Evolutionary conservation across 257 asterid species (phyloP).

Genomic region (Apocynum venetum): DNA sequence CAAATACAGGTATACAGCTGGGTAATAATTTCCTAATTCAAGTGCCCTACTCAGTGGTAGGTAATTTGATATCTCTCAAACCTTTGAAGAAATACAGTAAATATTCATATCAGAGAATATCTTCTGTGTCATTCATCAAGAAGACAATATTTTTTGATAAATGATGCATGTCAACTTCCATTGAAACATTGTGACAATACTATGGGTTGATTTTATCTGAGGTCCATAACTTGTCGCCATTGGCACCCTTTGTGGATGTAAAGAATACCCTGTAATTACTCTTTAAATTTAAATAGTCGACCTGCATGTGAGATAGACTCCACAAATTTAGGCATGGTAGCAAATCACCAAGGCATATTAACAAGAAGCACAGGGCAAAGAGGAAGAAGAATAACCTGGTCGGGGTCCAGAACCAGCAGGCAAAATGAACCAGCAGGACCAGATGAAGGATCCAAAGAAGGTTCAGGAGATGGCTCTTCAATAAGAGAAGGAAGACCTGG

Average conservation of each 20-base stretch:
- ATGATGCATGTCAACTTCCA: not conserved
- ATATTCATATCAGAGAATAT: not conserved
- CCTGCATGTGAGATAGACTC: slow-evolving; percentile 39
- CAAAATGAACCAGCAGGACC: slow-evolving; percentile 74
- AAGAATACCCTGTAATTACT: slow-evolving; percentile 63
- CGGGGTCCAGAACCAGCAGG: slow-evolving; percentile 73
- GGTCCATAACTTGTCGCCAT: slow-evolving; percentile 57
- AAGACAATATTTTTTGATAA: not conserved
- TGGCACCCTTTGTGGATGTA: slow-evolving; percentile 29
- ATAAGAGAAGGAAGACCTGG: slow-evolving; percentile 52
- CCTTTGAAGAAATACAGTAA: not conserved
- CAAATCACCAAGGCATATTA: slow-evolving; percentile 1
- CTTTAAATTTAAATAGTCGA: slow-evolving; percentile 81
- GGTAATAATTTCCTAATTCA: not conserved
- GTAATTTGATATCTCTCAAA: not conserved
- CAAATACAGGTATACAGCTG: not conserved
- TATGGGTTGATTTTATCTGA: slow-evolving; percentile 55
- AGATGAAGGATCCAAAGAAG: slow-evolving; percentile 51
- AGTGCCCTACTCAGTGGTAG: not conserved
- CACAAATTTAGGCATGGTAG: not conserved
- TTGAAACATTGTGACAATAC: slow-evolving; percentile 11
- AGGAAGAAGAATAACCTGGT: slow-evolving; percentile 47
- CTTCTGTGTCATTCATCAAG: not conserved
- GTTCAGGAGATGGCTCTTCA: slow-evolving; percentile 33
- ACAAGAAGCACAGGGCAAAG: slow-evolving; percentile 2